These are phyloP conservation scores for Diaporthe velutina DNA, from an alignment of 2,329 filamentous ascomycete genomes.

Conservation along the genomic window DNA sequence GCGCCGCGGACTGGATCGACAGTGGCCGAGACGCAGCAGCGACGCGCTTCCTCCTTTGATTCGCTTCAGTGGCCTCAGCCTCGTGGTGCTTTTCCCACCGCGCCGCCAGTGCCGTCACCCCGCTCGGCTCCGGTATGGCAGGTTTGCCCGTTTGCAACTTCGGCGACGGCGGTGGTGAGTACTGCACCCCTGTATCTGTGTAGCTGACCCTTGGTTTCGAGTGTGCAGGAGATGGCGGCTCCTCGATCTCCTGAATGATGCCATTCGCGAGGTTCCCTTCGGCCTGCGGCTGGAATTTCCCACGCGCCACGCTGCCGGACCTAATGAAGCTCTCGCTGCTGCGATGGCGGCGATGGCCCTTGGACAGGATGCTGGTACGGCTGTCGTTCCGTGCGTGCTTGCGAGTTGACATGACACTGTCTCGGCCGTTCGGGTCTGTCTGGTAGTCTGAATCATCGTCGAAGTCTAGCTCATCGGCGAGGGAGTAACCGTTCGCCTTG, in stretches of 20 bases:
- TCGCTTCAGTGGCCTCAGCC: constrained; percentile 72
- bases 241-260: constrained; percentile 64
- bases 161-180: constrained; percentile 85
- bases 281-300: constrained; percentile 65
- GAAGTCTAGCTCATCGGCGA: constrained; percentile 92
- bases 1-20: constrained; percentile 58
- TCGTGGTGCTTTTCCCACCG: constrained; percentile 56
- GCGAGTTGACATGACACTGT: constrained; percentile 68
- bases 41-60: constrained; percentile 79
- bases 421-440: constrained; percentile 78
- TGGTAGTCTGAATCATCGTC: constrained; percentile 82
- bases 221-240: constrained; percentile 47
- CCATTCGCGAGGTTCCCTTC: constrained; percentile 61
- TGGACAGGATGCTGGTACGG: constrained; percentile 66
- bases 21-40: constrained; percentile 62
- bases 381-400: constrained; percentile 67
- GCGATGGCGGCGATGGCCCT: constrained; percentile 66
- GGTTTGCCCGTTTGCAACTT: constrained; percentile 57
- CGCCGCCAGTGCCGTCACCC: constrained; percentile 45
- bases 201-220: constrained; percentile 66
- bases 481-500: constrained; percentile 76
- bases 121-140: constrained; percentile 56
- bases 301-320: constrained; percentile 66
- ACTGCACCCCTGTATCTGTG: constrained; percentile 83
- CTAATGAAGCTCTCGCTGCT: constrained; percentile 71